phyloP scores from a whole-genome alignment of 2,329 filamentous ascomycete species.

The Lecanicillium sp. region DNA sequence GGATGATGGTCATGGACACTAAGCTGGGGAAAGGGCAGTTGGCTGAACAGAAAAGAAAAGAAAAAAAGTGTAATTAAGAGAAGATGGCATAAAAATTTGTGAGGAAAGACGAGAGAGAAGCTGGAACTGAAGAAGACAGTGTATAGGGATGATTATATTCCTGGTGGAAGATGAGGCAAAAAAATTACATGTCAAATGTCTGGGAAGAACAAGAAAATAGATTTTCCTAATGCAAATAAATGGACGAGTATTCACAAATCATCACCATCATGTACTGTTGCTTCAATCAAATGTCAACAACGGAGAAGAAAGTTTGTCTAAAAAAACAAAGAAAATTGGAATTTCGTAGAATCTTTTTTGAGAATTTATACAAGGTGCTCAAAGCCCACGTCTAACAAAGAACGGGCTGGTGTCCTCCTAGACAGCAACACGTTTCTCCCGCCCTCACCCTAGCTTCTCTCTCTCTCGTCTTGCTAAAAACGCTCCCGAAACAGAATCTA shows the following conservation, averaged over 20 bases:
- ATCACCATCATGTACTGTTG: no score
- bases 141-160: no score
- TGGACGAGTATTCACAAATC: no score
- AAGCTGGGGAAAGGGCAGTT: constrained; percentile 17
- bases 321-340: constrained; percentile 1
- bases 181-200: no score
- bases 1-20: constrained; percentile 80
- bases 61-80: constrained; percentile 12
- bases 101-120: not conserved
- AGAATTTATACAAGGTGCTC: constrained; percentile 11
- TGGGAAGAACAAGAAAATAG: no score
- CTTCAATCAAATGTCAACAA: no score
- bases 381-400: constrained; percentile 9
- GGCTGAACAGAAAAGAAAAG: constrained; percentile 12
- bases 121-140: constrained; percentile 6
- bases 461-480: not conserved
- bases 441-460: not conserved
- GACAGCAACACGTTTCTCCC: not conserved
- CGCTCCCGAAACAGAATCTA: constrained; percentile 4
- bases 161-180: no score
- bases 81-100: not conserved
- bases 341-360: constrained; percentile 7
- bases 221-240: no score
- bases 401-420: not conserved
- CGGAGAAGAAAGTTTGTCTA: no score